Conservation (phyloP, 2,329 filamentous ascomycete species). For the Hirsutella minnesotensis region DNA sequence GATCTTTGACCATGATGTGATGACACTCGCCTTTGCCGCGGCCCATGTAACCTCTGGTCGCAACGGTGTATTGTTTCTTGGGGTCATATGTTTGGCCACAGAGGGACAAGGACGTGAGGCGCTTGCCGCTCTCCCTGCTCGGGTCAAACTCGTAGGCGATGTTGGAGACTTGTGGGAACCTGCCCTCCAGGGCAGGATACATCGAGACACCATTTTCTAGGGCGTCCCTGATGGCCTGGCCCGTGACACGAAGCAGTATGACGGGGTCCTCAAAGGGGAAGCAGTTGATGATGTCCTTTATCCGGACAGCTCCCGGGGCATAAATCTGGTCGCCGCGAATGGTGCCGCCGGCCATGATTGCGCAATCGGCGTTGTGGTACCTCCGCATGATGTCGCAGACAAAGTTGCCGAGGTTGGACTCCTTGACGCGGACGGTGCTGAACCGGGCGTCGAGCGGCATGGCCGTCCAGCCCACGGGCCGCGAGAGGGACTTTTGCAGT, state of each 20-base stretch:
- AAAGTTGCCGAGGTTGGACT: conserved; percentile 84
- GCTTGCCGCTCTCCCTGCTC: conserved; percentile 41
- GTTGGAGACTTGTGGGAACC: conserved; percentile 80
- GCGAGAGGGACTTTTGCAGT: conserved; percentile 66
- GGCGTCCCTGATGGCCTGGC: conserved; percentile 63
- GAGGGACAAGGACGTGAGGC: conserved; percentile 52
- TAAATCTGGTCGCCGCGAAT: conserved; percentile 85
- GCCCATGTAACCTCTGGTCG: conserved; percentile 80
- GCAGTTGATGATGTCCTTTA: conserved; percentile 78
- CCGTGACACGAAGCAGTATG: conserved; percentile 61
- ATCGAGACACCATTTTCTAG: conserved; percentile 73
- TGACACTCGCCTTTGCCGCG: conserved; percentile 52
- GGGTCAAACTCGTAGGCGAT: conserved; percentile 67
- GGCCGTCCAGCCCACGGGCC: conserved; percentile 72
- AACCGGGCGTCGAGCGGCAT: conserved; percentile 79
- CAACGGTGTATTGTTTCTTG: conserved; percentile 55
- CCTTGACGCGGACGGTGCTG: conserved; percentile 61
- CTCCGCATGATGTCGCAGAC: conserved; percentile 84
- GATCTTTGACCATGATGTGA: not conserved
- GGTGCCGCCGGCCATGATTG: conserved; percentile 74
- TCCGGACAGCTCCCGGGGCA: conserved; percentile 61
- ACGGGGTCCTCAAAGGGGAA: conserved; percentile 91
- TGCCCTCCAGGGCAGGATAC: conserved; percentile 71
- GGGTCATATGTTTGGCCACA: conserved; percentile 49
- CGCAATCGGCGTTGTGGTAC: conserved; percentile 71